These are phyloP conservation scores for Lagenidium giganteum DNA, from an alignment of 352 stramenopile genomes.

Conservation along the genomic window DNA sequence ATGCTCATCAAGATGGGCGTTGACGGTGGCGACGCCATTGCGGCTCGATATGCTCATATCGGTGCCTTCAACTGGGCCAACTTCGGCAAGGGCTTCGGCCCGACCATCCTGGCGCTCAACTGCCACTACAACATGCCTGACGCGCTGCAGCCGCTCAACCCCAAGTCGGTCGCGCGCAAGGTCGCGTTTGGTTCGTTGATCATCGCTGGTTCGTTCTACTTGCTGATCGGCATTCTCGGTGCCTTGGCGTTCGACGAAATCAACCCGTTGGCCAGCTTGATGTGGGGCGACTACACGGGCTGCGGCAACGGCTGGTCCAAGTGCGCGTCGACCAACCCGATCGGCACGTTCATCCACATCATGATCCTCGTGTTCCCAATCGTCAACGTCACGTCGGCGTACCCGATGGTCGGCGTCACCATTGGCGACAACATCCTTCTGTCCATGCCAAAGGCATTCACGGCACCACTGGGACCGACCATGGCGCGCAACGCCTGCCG, in stretches of 20 bases:
- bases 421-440: conserved; percentile 85
- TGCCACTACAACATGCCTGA: conserved; percentile 88
- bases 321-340: conserved; percentile 37
- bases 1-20: conserved; percentile 66
- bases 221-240: conserved; percentile 68
- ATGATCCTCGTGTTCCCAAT: conserved; percentile 81
- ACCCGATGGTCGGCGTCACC: conserved; percentile 80
- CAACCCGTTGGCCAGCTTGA: conserved; percentile 72
- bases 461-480: conserved; percentile 33
- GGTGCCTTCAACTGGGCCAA: conserved; percentile 71
- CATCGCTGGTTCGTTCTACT: conserved; percentile 65
- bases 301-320: conserved; percentile 73
- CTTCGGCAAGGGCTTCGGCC: conserved; percentile 79
- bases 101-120: conserved; percentile 79
- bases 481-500: conserved; percentile 53
- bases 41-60: conserved; percentile 33
- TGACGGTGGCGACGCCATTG: conserved; percentile 42
- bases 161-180: conserved; percentile 52
- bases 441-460: conserved; percentile 68
- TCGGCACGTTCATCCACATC: conserved; percentile 63
- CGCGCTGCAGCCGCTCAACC: conserved; percentile 70
- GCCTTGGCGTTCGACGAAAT: conserved; percentile 73
- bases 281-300: conserved; percentile 77
- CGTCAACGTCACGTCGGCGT: conserved; percentile 80
- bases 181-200: conserved; percentile 62